Evolutionary conservation across 495 filamentous ascomycete genomes (phyloP), one percentile per base, ranked within the genome.

Genomic region (Clohesyomyces aquaticus): DNA sequence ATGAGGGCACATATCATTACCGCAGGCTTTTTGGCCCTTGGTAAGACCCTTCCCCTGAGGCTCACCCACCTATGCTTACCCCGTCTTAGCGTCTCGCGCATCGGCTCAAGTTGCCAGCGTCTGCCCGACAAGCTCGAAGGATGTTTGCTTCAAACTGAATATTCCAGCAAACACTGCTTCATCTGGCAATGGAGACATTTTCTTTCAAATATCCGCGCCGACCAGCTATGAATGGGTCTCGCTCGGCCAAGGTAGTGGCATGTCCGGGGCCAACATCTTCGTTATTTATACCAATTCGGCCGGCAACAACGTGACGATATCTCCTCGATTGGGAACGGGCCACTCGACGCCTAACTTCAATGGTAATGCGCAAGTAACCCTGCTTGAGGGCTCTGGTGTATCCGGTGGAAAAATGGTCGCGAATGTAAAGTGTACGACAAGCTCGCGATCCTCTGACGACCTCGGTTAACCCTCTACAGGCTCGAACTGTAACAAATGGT

Each of bases 401-500:
- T 66, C 60, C 9, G 61, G 71, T 47, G 72, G 73, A 16, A 71
- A 61, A 28, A 78, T 78, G 76, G 66, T 66, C 19, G 76, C 76
- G 23, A 78, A 78, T 61, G 66, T 78, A n/a, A 66, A 66, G 50
- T 78, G 76, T 71, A 71, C 29, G 63, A 41, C 14, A 1, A 18
- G 1, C 2, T 14, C 3, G 35, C 21, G 19, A 12, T 29, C 10
- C 12, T 51, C 3, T 25, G 10, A 32, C 21, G 25, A 58, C 23
- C 32, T 16, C 23, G 19, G 27, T 70, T 55, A 35, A 41, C 1
- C 1, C 10, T 1, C 4, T 19, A 10, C 73, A 70, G 86, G 83
- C 73, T 75, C 78, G 50, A 85, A 77, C 29, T 91, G 89, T 67
- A 70, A 76, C 2, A 72, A 72, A 61, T 86, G 88, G 81, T 77